Base-by-base conservation (phyloP, 2,329 filamentous ascomycete species). In the Scedosporium aurantiacum region DNA sequence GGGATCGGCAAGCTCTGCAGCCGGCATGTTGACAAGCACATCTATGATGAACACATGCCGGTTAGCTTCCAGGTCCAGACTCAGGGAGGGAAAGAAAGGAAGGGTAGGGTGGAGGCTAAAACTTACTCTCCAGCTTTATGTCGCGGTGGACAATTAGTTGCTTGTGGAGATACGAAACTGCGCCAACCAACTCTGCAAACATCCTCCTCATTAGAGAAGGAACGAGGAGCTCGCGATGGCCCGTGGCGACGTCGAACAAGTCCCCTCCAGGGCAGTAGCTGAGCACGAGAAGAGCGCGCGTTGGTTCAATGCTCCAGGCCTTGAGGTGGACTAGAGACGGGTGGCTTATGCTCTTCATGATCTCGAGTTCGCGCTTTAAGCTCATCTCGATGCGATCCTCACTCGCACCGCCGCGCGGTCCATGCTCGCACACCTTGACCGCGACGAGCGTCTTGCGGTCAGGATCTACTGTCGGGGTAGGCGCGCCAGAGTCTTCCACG, bases 231-330 rank as follows among this genome's bases (percentile, higher is more conserved):
- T 86, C 81, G 60, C 83, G 82, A 64, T 90, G 84, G 7, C 84
- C 78, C 54, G 87, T 93, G 10, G 92, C 92, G 60, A 97, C 83
- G 65, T 97, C 94, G 71, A 97, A 99, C 6, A 99, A 78, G 71
- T 99, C 94, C 37, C 94, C 94, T 27, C 94, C 94, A 0, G 93
- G 88, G 71, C 91, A 97, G 72, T 97, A 97, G 64, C 88, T 91
- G 63, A 99, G 76, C 3, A 97, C 89, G 50, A 99, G 77, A 47
- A 97, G 82, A 1, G 93, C 90, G 58, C 92, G 84, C 7, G 86
- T 87, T 40, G 88, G 84, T 71, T 95, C 90, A 66, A 91, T 90
- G 66, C 85, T 94, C 83, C 92, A 96, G 0, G 92, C 93, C 73
- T 94, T 94, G 58, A 99, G 81, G 68, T 95, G 89, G 5, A 97